These are phyloP conservation scores for Ophiostoma quercus DNA, from an alignment of 2,329 filamentous ascomycete species.

Conservation along the genomic window DNA sequence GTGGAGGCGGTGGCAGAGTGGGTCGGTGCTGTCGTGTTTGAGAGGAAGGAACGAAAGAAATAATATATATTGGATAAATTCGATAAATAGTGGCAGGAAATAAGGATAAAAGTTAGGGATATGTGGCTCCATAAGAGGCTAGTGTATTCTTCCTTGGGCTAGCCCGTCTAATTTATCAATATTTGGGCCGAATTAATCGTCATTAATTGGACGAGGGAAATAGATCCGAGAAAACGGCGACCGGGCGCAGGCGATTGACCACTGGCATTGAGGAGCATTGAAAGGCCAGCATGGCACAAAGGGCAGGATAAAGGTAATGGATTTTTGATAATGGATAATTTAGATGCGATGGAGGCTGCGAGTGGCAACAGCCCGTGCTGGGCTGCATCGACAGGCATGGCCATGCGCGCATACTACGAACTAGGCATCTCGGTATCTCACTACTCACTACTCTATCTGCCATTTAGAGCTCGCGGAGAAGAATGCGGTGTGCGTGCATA, in stretches of 20 bases:
- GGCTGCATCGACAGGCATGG: neutral
- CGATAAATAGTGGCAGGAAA: neutral
- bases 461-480: neutral
- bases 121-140: neutral
- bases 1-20: conserved; percentile 18
- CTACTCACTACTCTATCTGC: too few relatives aligned
- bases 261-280: neutral
- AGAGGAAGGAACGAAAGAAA: conserved; percentile 16
- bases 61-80: neutral
- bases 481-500: conserved; percentile 6
- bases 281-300: neutral
- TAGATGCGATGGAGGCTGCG: neutral
- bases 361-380: neutral
- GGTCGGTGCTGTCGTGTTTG: conserved; percentile 26
- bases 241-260: neutral
- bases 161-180: neutral
- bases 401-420: neutral
- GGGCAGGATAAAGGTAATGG: neutral
- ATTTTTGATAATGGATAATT: too few relatives aligned
- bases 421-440: neutral
- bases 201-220: neutral
- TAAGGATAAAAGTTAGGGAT: neutral
- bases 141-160: neutral
- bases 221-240: conserved; percentile 3
- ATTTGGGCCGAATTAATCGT: neutral